Evolutionary conservation across 139 green algal species (phyloP).

Genomic region (Chlamydomonas sp.): DNA sequence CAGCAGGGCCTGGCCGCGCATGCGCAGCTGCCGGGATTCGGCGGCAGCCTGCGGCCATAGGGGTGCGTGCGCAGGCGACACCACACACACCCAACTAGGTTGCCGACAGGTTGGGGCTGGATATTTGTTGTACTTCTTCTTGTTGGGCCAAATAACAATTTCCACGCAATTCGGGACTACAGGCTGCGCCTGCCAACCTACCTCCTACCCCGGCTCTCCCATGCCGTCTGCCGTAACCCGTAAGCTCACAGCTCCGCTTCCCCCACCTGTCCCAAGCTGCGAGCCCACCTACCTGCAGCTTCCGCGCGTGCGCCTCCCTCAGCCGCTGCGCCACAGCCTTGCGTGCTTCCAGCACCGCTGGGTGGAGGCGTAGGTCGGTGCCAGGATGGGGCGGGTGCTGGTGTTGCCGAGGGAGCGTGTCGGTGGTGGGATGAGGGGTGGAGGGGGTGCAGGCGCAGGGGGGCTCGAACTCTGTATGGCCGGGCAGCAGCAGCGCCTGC

Average conservation of each 20-base stretch:
- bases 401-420: too few species aligned
- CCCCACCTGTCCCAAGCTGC: background rate
- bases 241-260: too few species aligned
- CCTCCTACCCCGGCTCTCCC: too few species aligned
- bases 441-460: background rate
- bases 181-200: too few species aligned
- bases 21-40: background rate
- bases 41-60: background rate
- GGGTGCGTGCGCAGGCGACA: background rate
- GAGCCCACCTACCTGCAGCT: background rate
- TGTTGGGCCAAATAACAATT: too few species aligned
- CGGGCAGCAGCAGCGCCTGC: conserved; percentile 23
- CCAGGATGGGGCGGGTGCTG: too few species aligned
- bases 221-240: too few species aligned
- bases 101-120: background rate
- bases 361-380: background rate
- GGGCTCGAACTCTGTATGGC: background rate
- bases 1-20: background rate
- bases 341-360: background rate
- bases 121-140: background rate
- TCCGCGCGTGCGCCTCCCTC: background rate
- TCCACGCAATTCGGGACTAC: too few species aligned
- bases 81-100: background rate
- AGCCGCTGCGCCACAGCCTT: background rate
- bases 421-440: too few species aligned